Evolutionary conservation across 2,329 filamentous ascomycete species (phyloP).

Genomic region (Fragosphaeria purpurea): DNA sequence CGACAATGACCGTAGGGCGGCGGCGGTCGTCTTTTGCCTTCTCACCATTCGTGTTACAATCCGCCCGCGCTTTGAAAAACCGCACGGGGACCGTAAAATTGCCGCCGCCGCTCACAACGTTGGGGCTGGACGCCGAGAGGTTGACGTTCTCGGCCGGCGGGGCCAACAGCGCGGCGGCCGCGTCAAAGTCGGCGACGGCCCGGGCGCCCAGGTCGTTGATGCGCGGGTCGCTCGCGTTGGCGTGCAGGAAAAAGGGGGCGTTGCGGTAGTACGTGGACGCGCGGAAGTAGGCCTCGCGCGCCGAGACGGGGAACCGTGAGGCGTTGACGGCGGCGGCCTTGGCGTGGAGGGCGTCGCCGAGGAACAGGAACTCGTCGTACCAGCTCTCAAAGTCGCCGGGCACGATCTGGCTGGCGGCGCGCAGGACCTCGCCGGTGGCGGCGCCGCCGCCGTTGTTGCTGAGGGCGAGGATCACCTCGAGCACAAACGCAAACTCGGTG

Average conservation of each 20-base stretch:
- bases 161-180: constrained; percentile 24
- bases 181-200: constrained; percentile 27
- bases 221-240: constrained; percentile 29
- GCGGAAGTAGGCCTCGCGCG: constrained; percentile 24
- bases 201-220: constrained; percentile 28
- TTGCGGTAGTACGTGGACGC: constrained; percentile 31
- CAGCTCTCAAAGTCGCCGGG: constrained; percentile 17
- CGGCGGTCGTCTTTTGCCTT: not conserved
- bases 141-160: constrained; percentile 25
- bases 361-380: constrained; percentile 15
- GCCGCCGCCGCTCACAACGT: not conserved
- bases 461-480: too few species aligned
- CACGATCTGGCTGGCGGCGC: constrained; percentile 17
- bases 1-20: constrained; percentile 25
- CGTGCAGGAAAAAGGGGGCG: constrained; percentile 32
- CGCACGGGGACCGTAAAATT: too few species aligned
- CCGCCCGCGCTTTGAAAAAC: too few species aligned
- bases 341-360: constrained; percentile 13
- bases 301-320: constrained; percentile 13
- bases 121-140: constrained; percentile 15
- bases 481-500: too few species aligned
- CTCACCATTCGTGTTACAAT: constrained; percentile 14
- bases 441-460: constrained; percentile 13
- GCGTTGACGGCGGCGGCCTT: too few species aligned
- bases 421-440: constrained; percentile 25